Base-by-base conservation (phyloP, 1,284 basidiomycete genomes). In the Wolfiporia cocos region DNA sequence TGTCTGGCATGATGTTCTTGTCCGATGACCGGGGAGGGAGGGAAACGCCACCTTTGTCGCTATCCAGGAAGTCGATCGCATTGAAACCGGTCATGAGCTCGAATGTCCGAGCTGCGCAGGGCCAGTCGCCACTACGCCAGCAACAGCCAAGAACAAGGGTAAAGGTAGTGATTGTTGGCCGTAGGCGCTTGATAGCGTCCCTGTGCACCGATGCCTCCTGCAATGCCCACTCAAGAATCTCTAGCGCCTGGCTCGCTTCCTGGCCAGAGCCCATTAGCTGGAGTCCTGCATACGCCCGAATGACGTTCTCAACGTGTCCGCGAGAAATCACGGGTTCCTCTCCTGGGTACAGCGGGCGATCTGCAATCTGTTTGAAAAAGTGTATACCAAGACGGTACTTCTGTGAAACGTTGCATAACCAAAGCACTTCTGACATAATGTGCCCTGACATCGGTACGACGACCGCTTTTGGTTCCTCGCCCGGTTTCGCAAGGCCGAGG, bases 21-120 rank as follows among this genome's bases (percentile, higher is more conserved):
- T 70, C 70, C 9, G 26, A 14, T 17, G 50, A 31, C n/a, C 44
- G 46, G 18, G 22, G 14, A 19, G 38, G 18, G 23, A 32, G 41
- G 17, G 38, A 42, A 11, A 49, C 50, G 17, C 19, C 26, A n/a
- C 17, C 46, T 56, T n/a, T 23, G 4, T 31, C 30, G 9, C 68
- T 69, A 44, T 64, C 54, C 55, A 68, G 61, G 55, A 82, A 76
- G 48, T 77, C 74, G 42, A 70, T 63, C 3, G 58, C 55, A 46
- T 70, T 69, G 52, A 74, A 76, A 4, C 82, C 82, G 4, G 81
- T 78, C 75, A 86, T 78, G 47, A 83, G 61, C 48, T 82, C 75
- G 56, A 85, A 82, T 11, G 73, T 63, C 38, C 69, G 68, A 34
- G 65, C 57, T 1, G 81, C 75, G 20, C 67, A 64, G 24, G 58